Conservation (phyloP, 2,329 filamentous ascomycete genomes). For the Fusarium xyrophilum region DNA sequence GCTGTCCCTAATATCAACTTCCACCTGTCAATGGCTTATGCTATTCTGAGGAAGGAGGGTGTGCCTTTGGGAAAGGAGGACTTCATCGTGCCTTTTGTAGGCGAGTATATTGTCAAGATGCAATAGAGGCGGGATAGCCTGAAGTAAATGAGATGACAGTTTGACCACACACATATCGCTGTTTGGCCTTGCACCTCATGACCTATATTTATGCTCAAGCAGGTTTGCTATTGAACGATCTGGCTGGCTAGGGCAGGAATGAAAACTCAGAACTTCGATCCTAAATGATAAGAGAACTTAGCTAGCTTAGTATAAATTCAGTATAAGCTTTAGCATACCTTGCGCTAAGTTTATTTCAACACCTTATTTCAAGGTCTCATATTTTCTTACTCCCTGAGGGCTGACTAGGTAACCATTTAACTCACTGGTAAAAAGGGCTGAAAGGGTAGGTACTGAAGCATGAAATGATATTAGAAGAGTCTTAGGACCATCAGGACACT, state of each 20-base stretch:
- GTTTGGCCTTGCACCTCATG: neutral
- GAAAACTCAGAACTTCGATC: neutral
- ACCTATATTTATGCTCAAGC: neutral
- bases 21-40: conserved; percentile 64
- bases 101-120: conserved; percentile 28
- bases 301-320: neutral
- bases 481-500: neutral
- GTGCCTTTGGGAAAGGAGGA: conserved; percentile 66
- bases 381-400: neutral
- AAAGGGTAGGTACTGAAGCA: neutral
- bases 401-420: neutral
- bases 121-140: neutral
- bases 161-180: neutral
- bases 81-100: conserved; percentile 49
- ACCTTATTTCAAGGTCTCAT: neutral
- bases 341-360: neutral
- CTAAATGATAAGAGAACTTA: neutral
- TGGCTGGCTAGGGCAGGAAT: neutral
- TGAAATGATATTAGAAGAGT: neutral
- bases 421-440: too few relatives aligned
- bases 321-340: neutral
- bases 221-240: neutral
- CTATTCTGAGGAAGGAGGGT: conserved; percentile 63
- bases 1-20: conserved; percentile 67
- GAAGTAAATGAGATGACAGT: neutral